Evolutionary conservation across 1,284 basidiomycete genomes (phyloP).

Genomic region (Gymnopus androsaceus): DNA sequence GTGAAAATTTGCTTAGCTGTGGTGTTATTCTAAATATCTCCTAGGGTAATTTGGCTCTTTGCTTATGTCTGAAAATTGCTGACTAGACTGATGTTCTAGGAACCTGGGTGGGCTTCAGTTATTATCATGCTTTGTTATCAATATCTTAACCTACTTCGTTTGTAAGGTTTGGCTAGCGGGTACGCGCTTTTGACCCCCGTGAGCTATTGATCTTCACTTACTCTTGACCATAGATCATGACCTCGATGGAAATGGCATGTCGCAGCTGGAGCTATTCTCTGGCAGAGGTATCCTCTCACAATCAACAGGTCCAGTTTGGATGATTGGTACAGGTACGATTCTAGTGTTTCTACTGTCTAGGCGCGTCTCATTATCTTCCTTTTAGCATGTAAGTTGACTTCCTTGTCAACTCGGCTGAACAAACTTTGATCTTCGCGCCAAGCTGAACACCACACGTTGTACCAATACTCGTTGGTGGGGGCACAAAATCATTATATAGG

Average conservation of each 20-base stretch:
- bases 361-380: neutral
- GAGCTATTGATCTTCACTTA: neutral
- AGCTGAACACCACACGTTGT: conserved; percentile 55
- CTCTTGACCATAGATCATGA: conserved; percentile 52
- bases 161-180: conserved; percentile 6
- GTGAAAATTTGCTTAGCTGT: neutral
- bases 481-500: conserved; percentile 60
- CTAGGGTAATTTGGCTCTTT: neutral
- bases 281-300: conserved; percentile 66
- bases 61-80: neutral
- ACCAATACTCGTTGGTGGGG: conserved; percentile 55
- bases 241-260: conserved; percentile 38
- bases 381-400: conserved; percentile 22
- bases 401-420: neutral
- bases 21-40: neutral
- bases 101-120: neutral
- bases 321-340: conserved; percentile 54
- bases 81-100: neutral
- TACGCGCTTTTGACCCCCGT: neutral
- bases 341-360: neutral
- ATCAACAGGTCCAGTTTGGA: conserved; percentile 59
- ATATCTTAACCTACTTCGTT: neutral
- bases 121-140: neutral
- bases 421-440: neutral
- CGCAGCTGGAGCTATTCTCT: conserved; percentile 52